Base-by-base conservation (phyloP, 441 rosid species). In the Croton setiger region DNA sequence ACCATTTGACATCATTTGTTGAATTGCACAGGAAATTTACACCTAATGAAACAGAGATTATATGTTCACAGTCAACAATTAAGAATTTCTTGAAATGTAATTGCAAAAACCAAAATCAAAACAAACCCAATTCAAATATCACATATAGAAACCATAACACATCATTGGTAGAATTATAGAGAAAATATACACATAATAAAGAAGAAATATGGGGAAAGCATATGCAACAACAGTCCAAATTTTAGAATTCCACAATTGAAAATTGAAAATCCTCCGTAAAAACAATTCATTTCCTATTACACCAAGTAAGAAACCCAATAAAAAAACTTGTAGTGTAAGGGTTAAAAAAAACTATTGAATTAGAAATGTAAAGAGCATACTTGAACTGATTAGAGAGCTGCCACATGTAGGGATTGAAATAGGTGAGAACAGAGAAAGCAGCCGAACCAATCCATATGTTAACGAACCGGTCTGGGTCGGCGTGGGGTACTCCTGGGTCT, bases 401-500 rank as follows among this genome's bases (percentile, higher is more conserved):
- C 96, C 98, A 90, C 63, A 92, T 72, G 83, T 87, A 90, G 69
- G 98, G 97, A 69, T 82, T 76, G 82, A 73, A 20, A 82, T 83
- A 88, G 31, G 93, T 86, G 64, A 86, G 74, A 12, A 12, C 86
- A 12, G 97, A 87, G 85, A 88, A 90, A 11, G 83, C 87, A 70
- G 75, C 80, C 12, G 97, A 84, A 18, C 95, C 97, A 47, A 92
- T 81, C 98, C 98, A 92, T 69, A 90, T 92, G 70, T 90, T 90
- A 63, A 60, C 69, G 75, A 88, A 92, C 37, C 89, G 83, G 18
- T 87, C 92, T 3, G 85, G 77, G 67, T 74, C 87, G 0, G 96
- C 83, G 69, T 92, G 98, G 4, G 98, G 98, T 57, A 92, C 96
- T 41, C 96, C 96, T 33, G 96, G 96, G 80, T 92, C 98, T 31